These are phyloP conservation scores for Fusarium keratoplasticum DNA, from an alignment of 2,329 filamentous ascomycete genomes.

Conservation along the genomic window DNA sequence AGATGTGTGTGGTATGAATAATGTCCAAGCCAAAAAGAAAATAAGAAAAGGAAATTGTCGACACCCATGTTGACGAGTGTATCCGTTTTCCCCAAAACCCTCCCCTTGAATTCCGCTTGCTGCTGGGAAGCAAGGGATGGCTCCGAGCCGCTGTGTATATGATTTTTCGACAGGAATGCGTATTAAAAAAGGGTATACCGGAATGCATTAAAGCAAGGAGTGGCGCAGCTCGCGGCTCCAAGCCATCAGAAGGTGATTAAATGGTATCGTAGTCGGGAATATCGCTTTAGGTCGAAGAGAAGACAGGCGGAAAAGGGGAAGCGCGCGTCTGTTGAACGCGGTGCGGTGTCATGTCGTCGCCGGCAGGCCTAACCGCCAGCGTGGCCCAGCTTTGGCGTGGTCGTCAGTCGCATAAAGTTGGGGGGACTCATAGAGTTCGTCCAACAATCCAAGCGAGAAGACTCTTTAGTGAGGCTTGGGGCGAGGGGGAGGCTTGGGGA, in stretches of 20 bases:
- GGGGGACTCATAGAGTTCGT: constrained; percentile 29
- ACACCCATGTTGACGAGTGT: constrained; percentile 26
- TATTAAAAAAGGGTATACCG: constrained; percentile 50
- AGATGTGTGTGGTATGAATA: constrained; percentile 18
- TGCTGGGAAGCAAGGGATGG: constrained; percentile 55
- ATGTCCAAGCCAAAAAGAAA: constrained; percentile 22
- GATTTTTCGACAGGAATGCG: constrained; percentile 48
- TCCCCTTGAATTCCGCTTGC: constrained; percentile 45
- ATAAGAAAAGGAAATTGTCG: constrained; percentile 16
- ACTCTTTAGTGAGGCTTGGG: constrained; percentile 53
- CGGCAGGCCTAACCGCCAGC: constrained; percentile 36
- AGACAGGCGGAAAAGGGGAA: constrained; percentile 27
- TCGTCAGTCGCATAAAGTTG: constrained; percentile 34
- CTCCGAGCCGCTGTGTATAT: constrained; percentile 52
- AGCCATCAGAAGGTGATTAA: constrained; percentile 37
- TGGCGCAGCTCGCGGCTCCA: constrained; percentile 29
- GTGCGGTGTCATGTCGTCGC: constrained; percentile 26
- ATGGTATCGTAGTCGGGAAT: constrained; percentile 38
- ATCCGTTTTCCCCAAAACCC: constrained; percentile 30
- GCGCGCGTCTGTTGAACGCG: constrained; percentile 12
- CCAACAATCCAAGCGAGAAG: constrained; percentile 33
- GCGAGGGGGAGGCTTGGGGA: constrained; percentile 59
- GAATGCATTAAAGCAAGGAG: constrained; percentile 46
- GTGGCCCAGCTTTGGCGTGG: constrained; percentile 31
- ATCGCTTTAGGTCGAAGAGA: constrained; percentile 38